Evolutionary conservation across 202 grass and related monocot genomes (phyloP).

Genomic region (Panicum virgatum): DNA sequence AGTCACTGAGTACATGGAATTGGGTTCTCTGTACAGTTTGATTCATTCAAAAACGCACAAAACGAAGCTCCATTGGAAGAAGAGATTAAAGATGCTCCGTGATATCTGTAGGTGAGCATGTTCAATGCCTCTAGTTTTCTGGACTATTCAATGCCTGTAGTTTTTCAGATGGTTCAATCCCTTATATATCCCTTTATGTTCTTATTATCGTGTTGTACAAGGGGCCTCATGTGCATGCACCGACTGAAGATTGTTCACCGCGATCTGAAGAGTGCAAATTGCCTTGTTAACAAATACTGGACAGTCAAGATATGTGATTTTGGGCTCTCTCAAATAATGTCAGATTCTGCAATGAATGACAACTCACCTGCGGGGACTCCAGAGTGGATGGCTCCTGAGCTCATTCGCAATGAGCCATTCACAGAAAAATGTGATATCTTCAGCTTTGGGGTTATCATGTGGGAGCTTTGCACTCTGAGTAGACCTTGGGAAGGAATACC

Average conservation of each 20-base stretch:
- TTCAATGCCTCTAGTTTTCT: background rate
- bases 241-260: conserved; percentile 93
- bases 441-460: conserved; percentile 98
- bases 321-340: conserved; percentile 80
- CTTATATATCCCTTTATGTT: conserved; percentile 8
- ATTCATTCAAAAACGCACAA: conserved; percentile 83
- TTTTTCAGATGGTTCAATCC: background rate
- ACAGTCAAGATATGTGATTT: conserved; percentile 97
- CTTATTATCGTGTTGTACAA: conserved; percentile 44
- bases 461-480: conserved; percentile 94
- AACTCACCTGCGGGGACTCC: conserved; percentile 90
- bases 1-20: conserved; percentile 98
- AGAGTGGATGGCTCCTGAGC: conserved; percentile 99
- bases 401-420: conserved; percentile 89
- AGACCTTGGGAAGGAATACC: conserved; percentile 89
- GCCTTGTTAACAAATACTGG: conserved; percentile 96
- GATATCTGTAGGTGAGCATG: conserved; percentile 90
- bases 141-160: background rate
- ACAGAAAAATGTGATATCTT: conserved; percentile 98
- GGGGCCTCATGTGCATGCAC: conserved; percentile 98
- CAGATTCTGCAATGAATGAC: conserved; percentile 61
- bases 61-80: conserved; percentile 85
- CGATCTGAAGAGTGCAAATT: conserved; percentile 96
- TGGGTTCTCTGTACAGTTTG: conserved; percentile 94
- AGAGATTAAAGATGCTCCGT: conserved; percentile 94